Evolutionary conservation across 306 rosid genomes (phyloP).

Genomic region (Lathyrus oleraceus): DNA sequence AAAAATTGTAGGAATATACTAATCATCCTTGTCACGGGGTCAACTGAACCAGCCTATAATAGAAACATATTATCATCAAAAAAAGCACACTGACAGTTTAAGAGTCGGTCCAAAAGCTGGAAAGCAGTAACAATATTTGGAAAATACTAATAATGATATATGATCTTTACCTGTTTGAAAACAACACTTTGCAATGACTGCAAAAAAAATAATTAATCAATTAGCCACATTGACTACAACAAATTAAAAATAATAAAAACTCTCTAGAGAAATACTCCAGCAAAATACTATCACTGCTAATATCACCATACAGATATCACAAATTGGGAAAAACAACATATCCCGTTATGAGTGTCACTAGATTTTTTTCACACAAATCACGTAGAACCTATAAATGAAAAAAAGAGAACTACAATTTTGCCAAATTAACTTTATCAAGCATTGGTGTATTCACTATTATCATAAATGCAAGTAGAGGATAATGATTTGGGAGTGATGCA

Average conservation of each 20-base stretch:
- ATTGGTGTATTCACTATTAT: neutral
- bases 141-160: neutral
- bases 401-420: neutral
- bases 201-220: conserved; percentile 41
- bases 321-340: neutral
- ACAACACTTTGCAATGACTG: conserved; percentile 99
- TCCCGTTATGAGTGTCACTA: neutral
- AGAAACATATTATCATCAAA: conserved; percentile 30
- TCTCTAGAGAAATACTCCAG: conserved; percentile 7
- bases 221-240: conserved; percentile 46
- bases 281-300: conserved; percentile 9
- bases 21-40: conserved; percentile 89
- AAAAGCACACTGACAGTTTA: conserved; percentile 12
- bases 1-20: conserved; percentile 90
- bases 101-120: conserved; percentile 12
- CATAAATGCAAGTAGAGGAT: neutral
- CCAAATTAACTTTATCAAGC: neutral
- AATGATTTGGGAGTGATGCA: neutral
- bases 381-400: neutral
- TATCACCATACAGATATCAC: conserved; percentile 7
- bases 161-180: conserved; percentile 82
- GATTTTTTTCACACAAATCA: neutral
- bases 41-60: conserved; percentile 92
- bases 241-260: conserved; percentile 8
- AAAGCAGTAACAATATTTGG: conserved; percentile 3